These are phyloP conservation scores for Monilinia laxa DNA, from an alignment of 2,329 filamentous ascomycete species.

Conservation along the genomic window DNA sequence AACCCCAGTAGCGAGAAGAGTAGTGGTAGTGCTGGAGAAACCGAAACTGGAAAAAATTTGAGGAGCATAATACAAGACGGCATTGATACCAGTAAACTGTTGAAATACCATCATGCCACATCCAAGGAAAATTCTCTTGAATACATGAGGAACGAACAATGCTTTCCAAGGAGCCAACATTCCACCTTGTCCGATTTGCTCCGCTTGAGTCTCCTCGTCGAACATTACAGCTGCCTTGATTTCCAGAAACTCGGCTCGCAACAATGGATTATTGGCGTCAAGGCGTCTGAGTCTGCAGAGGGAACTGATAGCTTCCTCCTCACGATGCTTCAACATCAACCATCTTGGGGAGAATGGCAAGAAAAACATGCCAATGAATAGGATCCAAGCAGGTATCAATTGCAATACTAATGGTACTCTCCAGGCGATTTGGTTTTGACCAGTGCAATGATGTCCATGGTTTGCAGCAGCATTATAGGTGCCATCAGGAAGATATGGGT, in stretches of 20 bases:
- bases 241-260: conserved; percentile 52
- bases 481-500: conserved; percentile 14
- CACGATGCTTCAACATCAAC: conserved; percentile 66
- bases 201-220: conserved; percentile 46
- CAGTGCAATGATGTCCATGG: conserved; percentile 46
- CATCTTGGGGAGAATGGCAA: conserved; percentile 67
- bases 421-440: conserved; percentile 47
- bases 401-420: conserved; percentile 61
- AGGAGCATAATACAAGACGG: conserved; percentile 49
- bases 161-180: conserved; percentile 51
- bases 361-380: conserved; percentile 57
- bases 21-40: conserved; percentile 46
- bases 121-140: conserved; percentile 53
- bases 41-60: conserved; percentile 47
- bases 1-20: conserved; percentile 66
- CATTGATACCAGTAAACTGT: conserved; percentile 48
- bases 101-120: conserved; percentile 53
- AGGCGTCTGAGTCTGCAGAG: conserved; percentile 45
- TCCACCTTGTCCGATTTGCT: conserved; percentile 48
- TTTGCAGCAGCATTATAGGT: conserved; percentile 51
- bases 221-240: conserved; percentile 60
- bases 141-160: conserved; percentile 29
- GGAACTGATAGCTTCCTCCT: conserved; percentile 51
- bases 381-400: conserved; percentile 60
- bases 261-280: conserved; percentile 50